Evolutionary conservation across 2,329 filamentous ascomycete genomes (phyloP), one percentile per base, ranked within the genome.

Genomic region (Pseudogymnoascus sp.): DNA sequence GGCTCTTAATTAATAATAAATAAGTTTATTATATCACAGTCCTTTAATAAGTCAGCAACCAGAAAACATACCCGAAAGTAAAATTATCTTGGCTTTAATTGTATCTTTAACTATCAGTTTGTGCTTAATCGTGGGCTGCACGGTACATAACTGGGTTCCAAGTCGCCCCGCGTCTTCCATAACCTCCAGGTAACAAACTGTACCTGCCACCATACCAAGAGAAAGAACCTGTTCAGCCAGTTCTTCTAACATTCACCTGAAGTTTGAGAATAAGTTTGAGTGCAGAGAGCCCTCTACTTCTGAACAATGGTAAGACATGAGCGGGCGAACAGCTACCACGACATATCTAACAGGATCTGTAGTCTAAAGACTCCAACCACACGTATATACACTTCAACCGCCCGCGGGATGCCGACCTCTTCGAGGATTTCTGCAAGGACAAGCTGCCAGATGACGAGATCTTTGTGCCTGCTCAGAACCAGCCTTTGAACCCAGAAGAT

Each of bases 401-500:
- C 60, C 77, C 87, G 31, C 84, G 85, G 72, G 83, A 90, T 75
- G 88, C 88, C 61, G 89, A 92, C 75, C 83, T 92, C 65, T 88
- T 92, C 67, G 90, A 93, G 72, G 86, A 88, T 73, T 87, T 88
- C 71, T 87, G 84, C 80, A 84, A 83, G 71, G 85, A 88, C 76
- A 82, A 80, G 70, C 81, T 89, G 48, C 86, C 86, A n/a, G 78
- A 82, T 64, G 90, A 94, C 75, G 88, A 92, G 62, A 89, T 94
- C 72, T 89, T 89, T 74, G 88, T 95, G n/a, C 85, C 88, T 35
- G 85, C 85, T 6, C 84, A 90, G 65, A 85, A 92, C 72, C 89
- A 91, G 72, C 90, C 90, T 40, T 81, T 92, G 71, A 93, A 94
- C 72, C 90, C 90, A 0, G 90, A 94, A 74, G 90, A 94, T 72